Conservation (phyloP, 106 monocot species). For the Platanthera guangdongensis region DNA sequence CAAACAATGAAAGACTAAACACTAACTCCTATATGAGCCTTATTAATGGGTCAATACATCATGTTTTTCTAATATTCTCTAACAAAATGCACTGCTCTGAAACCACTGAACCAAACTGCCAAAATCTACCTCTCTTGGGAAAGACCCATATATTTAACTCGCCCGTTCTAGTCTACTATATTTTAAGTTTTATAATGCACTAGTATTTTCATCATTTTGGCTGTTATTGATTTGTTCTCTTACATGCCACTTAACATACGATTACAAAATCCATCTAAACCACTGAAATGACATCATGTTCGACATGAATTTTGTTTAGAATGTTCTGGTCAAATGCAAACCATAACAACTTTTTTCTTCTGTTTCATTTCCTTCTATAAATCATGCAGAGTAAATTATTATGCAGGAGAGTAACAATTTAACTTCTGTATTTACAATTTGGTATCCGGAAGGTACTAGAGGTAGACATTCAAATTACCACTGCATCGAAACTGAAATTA, state of each 20-base stretch:
- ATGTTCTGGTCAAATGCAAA: not conserved
- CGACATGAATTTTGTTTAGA: not conserved
- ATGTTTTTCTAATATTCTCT: too few relatives aligned
- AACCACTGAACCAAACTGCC: too few relatives aligned
- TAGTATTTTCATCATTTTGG: not conserved
- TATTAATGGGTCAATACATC: too few relatives aligned
- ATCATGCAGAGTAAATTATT: not conserved
- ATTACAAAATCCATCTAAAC: not conserved
- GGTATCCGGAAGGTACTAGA: not conserved
- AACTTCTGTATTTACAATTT: not conserved
- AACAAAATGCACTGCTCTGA: too few relatives aligned
- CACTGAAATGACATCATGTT: not conserved
- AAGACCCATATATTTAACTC: not conserved
- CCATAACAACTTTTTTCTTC: not conserved
- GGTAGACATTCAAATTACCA: not conserved
- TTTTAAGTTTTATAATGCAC: not conserved
- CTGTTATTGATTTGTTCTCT: not conserved
- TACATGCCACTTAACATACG: not conserved
- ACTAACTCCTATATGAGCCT: too few relatives aligned
- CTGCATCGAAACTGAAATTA: not conserved
- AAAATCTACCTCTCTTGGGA: not conserved
- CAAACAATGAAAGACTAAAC: too few relatives aligned
- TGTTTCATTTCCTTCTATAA: not conserved
- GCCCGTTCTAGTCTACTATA: not conserved
- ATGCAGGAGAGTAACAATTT: not conserved